Base-by-base conservation (phyloP, 805 yeast genomes). In the Geotrichum ghanense region DNA sequence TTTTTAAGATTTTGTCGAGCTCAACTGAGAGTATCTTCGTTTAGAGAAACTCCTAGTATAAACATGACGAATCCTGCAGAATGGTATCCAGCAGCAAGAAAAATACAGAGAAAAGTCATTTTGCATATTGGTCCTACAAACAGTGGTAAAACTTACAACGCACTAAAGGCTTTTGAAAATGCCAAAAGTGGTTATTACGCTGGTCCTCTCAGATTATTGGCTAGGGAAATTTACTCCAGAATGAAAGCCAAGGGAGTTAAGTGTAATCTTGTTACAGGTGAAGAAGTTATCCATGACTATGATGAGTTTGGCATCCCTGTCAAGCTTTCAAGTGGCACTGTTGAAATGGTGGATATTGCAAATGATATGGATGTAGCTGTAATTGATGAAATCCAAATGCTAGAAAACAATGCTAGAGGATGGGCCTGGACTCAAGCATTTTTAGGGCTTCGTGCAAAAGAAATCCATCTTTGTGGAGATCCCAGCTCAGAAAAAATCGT, bases 111-210 rank as follows among this genome's bases (percentile, higher is more conserved):
- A 35, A 80, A 82, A 44, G 72, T 92, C 43, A 73, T 83, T n/a
- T 75, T 92, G 79, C 99, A 92, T 61, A 85, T 92, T 9, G 99
- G 99, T 0, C 98, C 99, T 1, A 92, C 99, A 0, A 92, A 92
- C 61, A 81, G 92, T 53, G 99, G 99, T 10, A 92, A 92, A 58
- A 92, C 97, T 0, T 84, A 85, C 59, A 74, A 76, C 43, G 95
- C 97, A 0, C 66, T 92, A 42, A 71, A 82, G 55, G 72, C 78
- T 47, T 69, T 92, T 43, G 79, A 79, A 54, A 56, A 63, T 19
- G 78, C 87, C 14, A 70, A 77, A 25, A 72, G 79, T 17, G 98
- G 98, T 0, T 84, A 83, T 53, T 92, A 81, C 64, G 97, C 97
- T 0, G 97, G 97, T 1, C 99, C 99, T 0, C 67, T 92, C 42